Evolutionary conservation across 1,284 basidiomycete species (phyloP), one percentile per base, ranked within the genome.

Genomic region (Cutaneotrichosporon sp.): DNA sequence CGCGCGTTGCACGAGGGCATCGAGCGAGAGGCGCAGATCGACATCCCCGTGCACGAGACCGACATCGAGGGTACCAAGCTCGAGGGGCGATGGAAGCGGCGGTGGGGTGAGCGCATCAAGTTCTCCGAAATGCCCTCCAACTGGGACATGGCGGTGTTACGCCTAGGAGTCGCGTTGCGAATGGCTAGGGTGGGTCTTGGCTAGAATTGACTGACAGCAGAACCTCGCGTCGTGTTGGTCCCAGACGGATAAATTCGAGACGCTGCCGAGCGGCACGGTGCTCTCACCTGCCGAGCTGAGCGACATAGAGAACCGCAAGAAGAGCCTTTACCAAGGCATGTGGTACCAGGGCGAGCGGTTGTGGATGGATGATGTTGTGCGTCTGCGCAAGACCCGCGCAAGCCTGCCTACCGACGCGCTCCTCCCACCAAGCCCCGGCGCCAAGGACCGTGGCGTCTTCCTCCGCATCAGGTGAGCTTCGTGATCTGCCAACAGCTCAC

Each of bases 261-360:
- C 72, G 1, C 30, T 75, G 1, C 67, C 67, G 1, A 22, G 32
- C 11, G 53, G 49, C 26, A 51, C 50, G 6, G 31, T 22, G 10
- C n/a, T 68, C 13, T 66, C 66, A 6, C 62, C 56, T 6, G 71
- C 73, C 14, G 76, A 78, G 32, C 47, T 69, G 31, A 53, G 64
- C 21, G 68, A 62, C 4, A 69, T 76, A 4, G 38, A 65, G 57
- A 55, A 62, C 46, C 69, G 70, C 36, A 61, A 65, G 38, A 76
- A 73, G 67, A 71, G 70, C 0, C 58, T 75, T 22, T 77, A 71
- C 58, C 90, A 93, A 76, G 91, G 91, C 0, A 73, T 93, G 14
- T 94, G 90, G 90, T 90, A 89, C 88, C 92, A 91, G 10, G 85
- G 88, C 0, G 92, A 94, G 75, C 85, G 90, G n/a, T 89, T 94